Evolutionary conservation across 495 filamentous ascomycete species (phyloP).

Genomic region (Antarctomyces pellizariae): DNA sequence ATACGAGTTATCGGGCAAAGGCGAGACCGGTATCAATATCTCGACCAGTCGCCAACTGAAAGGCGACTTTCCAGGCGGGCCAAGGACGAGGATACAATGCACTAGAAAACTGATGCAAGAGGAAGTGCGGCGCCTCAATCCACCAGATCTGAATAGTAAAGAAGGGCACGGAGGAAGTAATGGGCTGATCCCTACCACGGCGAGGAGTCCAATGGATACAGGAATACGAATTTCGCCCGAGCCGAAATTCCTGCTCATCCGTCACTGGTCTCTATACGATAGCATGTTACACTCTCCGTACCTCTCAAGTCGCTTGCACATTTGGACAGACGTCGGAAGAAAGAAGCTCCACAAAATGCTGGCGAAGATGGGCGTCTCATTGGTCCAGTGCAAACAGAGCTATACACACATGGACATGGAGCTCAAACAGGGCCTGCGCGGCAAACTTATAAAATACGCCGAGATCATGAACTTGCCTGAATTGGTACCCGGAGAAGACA

Average conservation of each 20-base stretch:
- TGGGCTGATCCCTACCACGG: slow-evolving; percentile 70
- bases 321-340: slow-evolving; percentile 75
- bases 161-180: slow-evolving; percentile 29
- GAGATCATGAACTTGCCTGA: slow-evolving; percentile 81
- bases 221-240: slow-evolving; percentile 85
- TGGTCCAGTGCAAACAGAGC: slow-evolving; percentile 80
- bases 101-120: slow-evolving; percentile 71
- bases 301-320: slow-evolving; percentile 73
- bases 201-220: slow-evolving; percentile 69
- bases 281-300: slow-evolving; percentile 97
- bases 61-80: slow-evolving; percentile 49
- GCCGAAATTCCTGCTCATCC: slow-evolving; percentile 76
- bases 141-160: slow-evolving; percentile 35
- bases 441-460: slow-evolving; percentile 69
- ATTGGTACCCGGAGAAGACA: slow-evolving; percentile 49
- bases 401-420: slow-evolving; percentile 99
- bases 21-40: slow-evolving; percentile 5
- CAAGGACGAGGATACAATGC: slow-evolving; percentile 57
- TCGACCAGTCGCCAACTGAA: slow-evolving; percentile 13
- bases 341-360: slow-evolving; percentile 89
- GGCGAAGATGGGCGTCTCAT: slow-evolving; percentile 92
- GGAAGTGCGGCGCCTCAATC: slow-evolving; percentile 86
- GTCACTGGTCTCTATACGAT: slow-evolving; percentile 94
- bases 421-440: slow-evolving; percentile 69
- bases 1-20: slow-evolving; percentile 58